Percentiles rank a stretch among this genome's conserved stretches.
phyloP scores from a whole-genome alignment of 768 basidiomycete species.

The Sporobolomyces phaffii region DNA sequence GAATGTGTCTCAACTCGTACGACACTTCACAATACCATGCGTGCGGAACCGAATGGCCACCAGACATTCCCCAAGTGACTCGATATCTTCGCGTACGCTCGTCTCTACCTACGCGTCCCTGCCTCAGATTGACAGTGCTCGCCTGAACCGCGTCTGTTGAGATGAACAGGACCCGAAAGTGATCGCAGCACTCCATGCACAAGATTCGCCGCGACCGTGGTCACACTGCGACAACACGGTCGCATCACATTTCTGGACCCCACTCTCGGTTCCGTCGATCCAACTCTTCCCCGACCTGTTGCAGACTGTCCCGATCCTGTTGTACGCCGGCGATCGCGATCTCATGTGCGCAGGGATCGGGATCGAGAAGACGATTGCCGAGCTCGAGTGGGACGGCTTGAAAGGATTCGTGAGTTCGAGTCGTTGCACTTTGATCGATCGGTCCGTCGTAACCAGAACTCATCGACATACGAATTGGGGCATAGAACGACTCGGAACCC shows the following conservation, averaged over 20 bases:
- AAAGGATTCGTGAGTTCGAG: slow-evolving; percentile 60
- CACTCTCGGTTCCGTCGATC: slow-evolving; percentile 63
- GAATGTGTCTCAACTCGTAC: slow-evolving; percentile 85
- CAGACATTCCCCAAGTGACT: slow-evolving; percentile 69
- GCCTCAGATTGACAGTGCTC: no score
- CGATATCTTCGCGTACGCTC: slow-evolving; percentile 64
- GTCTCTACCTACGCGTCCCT: background rate
- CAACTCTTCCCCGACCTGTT: slow-evolving; percentile 71
- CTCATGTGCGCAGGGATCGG: slow-evolving; percentile 94
- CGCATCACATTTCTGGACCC: slow-evolving; percentile 57
- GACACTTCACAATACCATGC: slow-evolving; percentile 76
- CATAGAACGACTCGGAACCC: slow-evolving; percentile 42
- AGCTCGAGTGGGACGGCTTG: slow-evolving; percentile 78
- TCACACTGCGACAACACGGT: slow-evolving; percentile 72
- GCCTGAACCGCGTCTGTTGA: no score
- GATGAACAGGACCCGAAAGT: slow-evolving; percentile 66
- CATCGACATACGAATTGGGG: no score
- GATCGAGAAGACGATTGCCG: slow-evolving; percentile 72
- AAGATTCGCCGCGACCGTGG: slow-evolving; percentile 57
- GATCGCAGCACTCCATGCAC: slow-evolving; percentile 71
- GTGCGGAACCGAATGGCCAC: slow-evolving; percentile 97
- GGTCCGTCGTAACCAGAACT: no score
- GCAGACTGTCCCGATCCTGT: slow-evolving; percentile 58
- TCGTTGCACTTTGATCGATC: background rate
- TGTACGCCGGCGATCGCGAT: slow-evolving; percentile 93